phyloP scores from a whole-genome alignment of 805 yeast genomes.

The Candida xyloterini region DNA sequence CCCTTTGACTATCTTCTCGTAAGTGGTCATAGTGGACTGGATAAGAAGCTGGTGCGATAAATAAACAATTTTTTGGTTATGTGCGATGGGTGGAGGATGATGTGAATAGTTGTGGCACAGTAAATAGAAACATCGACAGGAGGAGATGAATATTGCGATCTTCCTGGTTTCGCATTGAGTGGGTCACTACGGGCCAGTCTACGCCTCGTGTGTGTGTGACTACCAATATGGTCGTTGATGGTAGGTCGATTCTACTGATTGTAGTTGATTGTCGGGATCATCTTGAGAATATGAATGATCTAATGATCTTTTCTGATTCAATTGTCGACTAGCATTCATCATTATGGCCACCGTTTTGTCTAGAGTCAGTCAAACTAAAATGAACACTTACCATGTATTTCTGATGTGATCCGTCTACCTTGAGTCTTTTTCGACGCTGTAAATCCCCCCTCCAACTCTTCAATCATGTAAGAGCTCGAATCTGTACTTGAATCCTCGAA shows the following conservation, averaged over 20 bases:
- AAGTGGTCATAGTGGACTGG: constrained; percentile 21
- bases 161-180: too few relatives aligned
- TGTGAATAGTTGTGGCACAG: background rate
- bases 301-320: constrained; percentile 8
- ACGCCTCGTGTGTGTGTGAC: background rate
- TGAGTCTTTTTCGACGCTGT: constrained; percentile 10
- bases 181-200: too few relatives aligned
- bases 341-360: constrained; percentile 27
- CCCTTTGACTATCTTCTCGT: constrained; percentile 38
- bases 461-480: background rate
- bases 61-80: background rate
- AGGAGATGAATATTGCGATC: background rate
- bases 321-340: constrained; percentile 29
- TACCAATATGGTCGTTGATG: background rate
- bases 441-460: background rate
- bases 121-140: background rate
- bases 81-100: background rate
- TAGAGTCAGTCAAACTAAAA: constrained; percentile 7
- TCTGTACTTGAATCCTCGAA: background rate
- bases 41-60: constrained; percentile 1
- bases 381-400: constrained; percentile 23
- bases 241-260: background rate
- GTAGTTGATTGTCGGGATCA: too few relatives aligned
- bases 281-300: background rate
- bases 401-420: constrained; percentile 17